These are phyloP conservation scores for Picea mariana DNA, from an alignment of 83 land plant species.

Conservation along the genomic window DNA sequence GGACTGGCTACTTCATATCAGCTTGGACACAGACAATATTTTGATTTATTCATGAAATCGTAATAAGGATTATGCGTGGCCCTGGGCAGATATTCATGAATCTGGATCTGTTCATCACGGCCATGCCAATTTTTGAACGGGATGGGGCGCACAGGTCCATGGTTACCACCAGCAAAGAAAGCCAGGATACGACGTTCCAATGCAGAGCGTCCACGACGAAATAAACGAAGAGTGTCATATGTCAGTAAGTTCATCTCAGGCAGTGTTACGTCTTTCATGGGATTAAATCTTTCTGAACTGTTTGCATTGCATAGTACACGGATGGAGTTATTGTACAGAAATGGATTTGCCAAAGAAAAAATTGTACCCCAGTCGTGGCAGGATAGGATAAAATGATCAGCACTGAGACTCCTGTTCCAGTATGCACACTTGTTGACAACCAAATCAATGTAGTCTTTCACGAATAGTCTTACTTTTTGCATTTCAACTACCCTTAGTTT, in stretches of 20 bases:
- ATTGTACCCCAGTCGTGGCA: constrained; percentile 44
- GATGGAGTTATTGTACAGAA: constrained; percentile 48
- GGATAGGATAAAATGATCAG: too few species aligned
- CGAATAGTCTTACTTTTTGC: too few species aligned
- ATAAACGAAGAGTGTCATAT: not conserved
- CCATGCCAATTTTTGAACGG: constrained; percentile 65
- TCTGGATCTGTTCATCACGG: constrained; percentile 51
- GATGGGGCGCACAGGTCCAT: constrained; percentile 67
- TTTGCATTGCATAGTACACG: constrained; percentile 83
- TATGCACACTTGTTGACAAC: too few species aligned
- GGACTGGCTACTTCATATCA: constrained; percentile 70
- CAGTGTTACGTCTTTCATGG: constrained; percentile 66
- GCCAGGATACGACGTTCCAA: constrained; percentile 48
- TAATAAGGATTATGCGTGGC: constrained; percentile 27
- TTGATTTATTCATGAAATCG: constrained; percentile 40
- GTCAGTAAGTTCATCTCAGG: constrained; percentile 68
- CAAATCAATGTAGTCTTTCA: too few species aligned
- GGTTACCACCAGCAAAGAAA: constrained; percentile 77
- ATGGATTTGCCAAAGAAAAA: constrained; percentile 33
- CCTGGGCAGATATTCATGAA: constrained; percentile 50
- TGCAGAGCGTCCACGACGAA: constrained; percentile 28
- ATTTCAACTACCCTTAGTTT: too few species aligned
- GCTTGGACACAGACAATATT: constrained; percentile 60
- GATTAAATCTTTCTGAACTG: constrained; percentile 77
- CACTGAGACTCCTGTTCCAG: too few species aligned